phyloP scores from a whole-genome alignment of 176 grass and related monocot species.

The Panicum miliaceum region DNA sequence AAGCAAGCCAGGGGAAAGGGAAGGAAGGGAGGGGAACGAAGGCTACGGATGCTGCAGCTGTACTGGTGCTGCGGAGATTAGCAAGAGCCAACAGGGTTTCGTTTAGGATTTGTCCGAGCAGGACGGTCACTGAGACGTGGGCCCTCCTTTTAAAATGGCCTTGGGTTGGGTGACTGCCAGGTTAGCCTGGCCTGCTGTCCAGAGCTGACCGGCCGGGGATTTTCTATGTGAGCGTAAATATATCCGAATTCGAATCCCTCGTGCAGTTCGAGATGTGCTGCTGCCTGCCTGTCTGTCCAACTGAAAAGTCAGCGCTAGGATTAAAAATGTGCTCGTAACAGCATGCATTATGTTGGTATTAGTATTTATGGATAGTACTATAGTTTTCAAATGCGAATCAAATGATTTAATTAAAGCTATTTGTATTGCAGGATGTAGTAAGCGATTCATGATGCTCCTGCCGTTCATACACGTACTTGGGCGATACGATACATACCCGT shows the following conservation, averaged over 20 bases:
- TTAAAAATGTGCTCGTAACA: background rate
- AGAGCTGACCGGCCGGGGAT: background rate
- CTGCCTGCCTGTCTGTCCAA: background rate
- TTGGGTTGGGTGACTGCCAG: background rate
- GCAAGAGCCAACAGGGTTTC: background rate
- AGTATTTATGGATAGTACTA: background rate
- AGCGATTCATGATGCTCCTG: too few relatives aligned
- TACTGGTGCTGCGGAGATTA: background rate
- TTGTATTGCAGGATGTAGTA: too few relatives aligned
- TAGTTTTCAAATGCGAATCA: background rate
- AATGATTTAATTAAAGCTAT: too few relatives aligned
- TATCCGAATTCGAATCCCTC: background rate
- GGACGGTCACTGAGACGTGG: constrained; percentile 1
- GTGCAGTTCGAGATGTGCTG: background rate
- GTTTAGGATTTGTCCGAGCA: background rate
- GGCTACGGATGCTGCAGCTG: background rate
- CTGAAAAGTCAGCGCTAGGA: background rate
- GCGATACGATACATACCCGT: too few relatives aligned
- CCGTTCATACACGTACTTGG: too few relatives aligned
- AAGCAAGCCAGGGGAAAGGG: background rate
- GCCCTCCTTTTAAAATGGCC: background rate
- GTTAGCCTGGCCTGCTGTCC: background rate
- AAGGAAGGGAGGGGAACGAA: background rate
- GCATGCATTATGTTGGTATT: background rate
- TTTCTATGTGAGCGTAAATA: background rate